Percentiles rank a stretch among this genome's conserved stretches.
Evolutionary conservation across 1,284 basidiomycete species (phyloP).

Genomic region (Ustilago shanxiensis): DNA sequence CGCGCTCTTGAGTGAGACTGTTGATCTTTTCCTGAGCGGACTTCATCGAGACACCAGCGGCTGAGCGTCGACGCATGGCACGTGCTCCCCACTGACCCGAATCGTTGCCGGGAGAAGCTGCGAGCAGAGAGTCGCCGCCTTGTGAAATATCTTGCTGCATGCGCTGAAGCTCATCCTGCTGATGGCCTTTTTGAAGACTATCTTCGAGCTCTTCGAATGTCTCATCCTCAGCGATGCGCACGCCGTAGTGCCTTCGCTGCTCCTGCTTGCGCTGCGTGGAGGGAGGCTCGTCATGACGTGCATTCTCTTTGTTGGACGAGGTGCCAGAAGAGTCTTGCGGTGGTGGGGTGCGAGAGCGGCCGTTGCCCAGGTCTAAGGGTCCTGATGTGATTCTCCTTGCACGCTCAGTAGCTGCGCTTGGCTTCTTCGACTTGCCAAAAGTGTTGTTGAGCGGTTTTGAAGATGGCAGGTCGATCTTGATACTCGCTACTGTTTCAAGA

Average conservation of each 20-base stretch:
- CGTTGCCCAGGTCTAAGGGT: slow-evolving; percentile 27
- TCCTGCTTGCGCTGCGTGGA: slow-evolving; percentile 55
- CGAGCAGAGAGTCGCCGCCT: slow-evolving; percentile 45
- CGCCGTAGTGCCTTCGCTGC: slow-evolving; percentile 48
- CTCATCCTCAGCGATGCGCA: slow-evolving; percentile 56
- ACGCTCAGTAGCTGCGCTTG: slow-evolving; percentile 36
- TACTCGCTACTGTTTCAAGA: slow-evolving; percentile 51
- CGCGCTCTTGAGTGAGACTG: slow-evolving; percentile 63
- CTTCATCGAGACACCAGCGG: slow-evolving; percentile 65
- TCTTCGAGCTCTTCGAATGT: slow-evolving; percentile 54
- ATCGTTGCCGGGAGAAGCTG: slow-evolving; percentile 35
- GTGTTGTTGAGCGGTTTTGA: slow-evolving; percentile 42
- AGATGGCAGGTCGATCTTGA: slow-evolving; percentile 39
- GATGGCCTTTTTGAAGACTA: slow-evolving; percentile 44
- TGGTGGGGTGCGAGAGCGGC: slow-evolving; percentile 38
- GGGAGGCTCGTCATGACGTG: slow-evolving; percentile 37
- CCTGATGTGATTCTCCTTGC: slow-evolving; percentile 43
- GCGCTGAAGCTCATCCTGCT: slow-evolving; percentile 51
- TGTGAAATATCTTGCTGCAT: slow-evolving; percentile 57
- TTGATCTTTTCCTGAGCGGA: slow-evolving; percentile 66
- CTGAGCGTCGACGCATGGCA: slow-evolving; percentile 59
- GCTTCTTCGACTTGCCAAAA: slow-evolving; percentile 36
- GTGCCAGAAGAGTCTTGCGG: slow-evolving; percentile 33
- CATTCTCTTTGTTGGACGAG: slow-evolving; percentile 39
- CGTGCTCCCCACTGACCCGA: slow-evolving; percentile 62